Conservation (phyloP, 108 stramenopile species). For the Fragilaria crotonensis region DNA sequence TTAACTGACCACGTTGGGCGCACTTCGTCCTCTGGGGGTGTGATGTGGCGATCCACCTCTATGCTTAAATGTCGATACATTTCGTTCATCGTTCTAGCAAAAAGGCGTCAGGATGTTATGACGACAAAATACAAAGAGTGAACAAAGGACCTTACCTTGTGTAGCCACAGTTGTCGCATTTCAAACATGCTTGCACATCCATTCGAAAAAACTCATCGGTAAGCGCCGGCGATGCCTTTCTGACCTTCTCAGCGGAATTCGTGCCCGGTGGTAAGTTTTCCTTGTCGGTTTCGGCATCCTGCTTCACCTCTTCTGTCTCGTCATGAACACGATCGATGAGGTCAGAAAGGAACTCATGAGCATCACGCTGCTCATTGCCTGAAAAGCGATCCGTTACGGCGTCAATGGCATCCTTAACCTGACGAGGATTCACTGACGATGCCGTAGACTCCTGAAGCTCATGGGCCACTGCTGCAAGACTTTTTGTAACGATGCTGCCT, state of each 20-base stretch:
- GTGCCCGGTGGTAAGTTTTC: background rate
- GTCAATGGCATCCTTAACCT: slow-evolving; percentile 59
- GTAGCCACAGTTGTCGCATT: slow-evolving; percentile 67
- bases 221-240: slow-evolving; percentile 16
- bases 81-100: slow-evolving; percentile 70
- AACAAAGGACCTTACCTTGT: slow-evolving; percentile 28
- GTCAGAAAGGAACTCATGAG: slow-evolving; percentile 71
- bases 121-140: background rate
- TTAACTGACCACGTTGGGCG: slow-evolving; percentile 31
- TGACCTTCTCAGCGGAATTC: background rate
- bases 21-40: background rate
- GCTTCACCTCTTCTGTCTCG: slow-evolving; percentile 19
- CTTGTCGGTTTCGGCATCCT: background rate
- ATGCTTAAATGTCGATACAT: slow-evolving; percentile 69
- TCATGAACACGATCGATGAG: slow-evolving; percentile 68
- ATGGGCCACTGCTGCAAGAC: background rate
- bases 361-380: slow-evolving; percentile 70
- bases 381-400: slow-evolving; percentile 45
- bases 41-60: slow-evolving; percentile 38
- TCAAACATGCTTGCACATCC: slow-evolving; percentile 54
- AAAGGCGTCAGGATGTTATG: background rate
- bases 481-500: no score
- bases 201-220: slow-evolving; percentile 67
- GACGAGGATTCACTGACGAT: slow-evolving; percentile 26
- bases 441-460: background rate